Percentiles rank a stretch among this genome's conserved stretches.
Evolutionary conservation across 345 rosid genomes (phyloP).

Genomic region (Raphanus sativus): DNA sequence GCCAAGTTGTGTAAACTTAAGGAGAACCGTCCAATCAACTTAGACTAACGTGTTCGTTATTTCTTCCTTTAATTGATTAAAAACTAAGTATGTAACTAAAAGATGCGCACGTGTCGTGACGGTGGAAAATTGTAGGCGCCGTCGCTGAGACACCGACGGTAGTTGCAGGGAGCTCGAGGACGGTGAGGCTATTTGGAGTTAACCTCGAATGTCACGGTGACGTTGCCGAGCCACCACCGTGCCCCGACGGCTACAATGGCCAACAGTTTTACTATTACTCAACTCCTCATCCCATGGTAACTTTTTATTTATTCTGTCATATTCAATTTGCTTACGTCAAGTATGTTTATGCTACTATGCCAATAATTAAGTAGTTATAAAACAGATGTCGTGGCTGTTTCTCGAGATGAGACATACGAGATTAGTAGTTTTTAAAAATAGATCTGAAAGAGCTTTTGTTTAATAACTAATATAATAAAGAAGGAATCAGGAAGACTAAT

Average conservation of each 20-base stretch:
- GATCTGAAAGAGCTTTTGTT: constrained; percentile 10
- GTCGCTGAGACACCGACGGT: constrained; percentile 32
- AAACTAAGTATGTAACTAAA: constrained; percentile 5
- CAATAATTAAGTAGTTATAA: background rate
- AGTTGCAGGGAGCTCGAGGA: constrained; percentile 55
- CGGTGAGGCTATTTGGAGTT: constrained; percentile 83
- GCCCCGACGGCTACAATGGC: constrained; percentile 18
- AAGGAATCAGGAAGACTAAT: constrained; percentile 30
- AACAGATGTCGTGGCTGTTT: constrained; percentile 37
- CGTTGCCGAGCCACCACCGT: constrained; percentile 31
- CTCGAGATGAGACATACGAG: constrained; percentile 38
- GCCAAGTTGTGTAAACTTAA: constrained; percentile 19
- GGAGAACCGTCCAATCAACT: constrained; percentile 35
- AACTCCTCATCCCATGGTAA: constrained; percentile 38
- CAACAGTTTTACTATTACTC: constrained; percentile 35
- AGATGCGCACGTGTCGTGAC: constrained; percentile 34
- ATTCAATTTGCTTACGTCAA: constrained; percentile 24
- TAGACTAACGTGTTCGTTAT: constrained; percentile 38
- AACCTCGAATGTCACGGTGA: constrained; percentile 70
- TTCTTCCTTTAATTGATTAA: background rate
- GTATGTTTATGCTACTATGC: background rate
- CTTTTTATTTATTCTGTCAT: background rate
- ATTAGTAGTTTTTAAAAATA: constrained; percentile 8
- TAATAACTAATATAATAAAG: background rate
- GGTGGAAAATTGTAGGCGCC: constrained; percentile 34